phyloP scores from a whole-genome alignment of 371 early-diverging fungal genomes.

The Funneliformis caledonium region DNA sequence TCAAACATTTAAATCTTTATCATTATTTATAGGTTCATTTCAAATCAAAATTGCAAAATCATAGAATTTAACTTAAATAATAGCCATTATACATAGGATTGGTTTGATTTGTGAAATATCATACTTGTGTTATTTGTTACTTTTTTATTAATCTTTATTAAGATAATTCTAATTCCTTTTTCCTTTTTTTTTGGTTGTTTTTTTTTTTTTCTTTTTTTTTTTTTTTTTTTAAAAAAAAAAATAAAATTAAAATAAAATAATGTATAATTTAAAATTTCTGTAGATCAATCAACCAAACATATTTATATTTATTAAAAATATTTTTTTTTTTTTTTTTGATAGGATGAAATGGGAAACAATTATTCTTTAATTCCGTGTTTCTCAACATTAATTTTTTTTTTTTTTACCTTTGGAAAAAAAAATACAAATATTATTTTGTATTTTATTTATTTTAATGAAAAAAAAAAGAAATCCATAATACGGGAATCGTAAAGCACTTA shows the following conservation, averaged over 20 bases:
- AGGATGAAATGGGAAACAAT: neutral
- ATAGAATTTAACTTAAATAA: conserved; percentile 8
- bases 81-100: neutral
- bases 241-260: neutral
- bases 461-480: neutral
- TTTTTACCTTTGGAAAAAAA: too few relatives aligned
- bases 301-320: neutral
- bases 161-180: too few relatives aligned
- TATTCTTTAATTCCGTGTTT: neutral
- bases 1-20: neutral
- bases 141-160: too few relatives aligned
- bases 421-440: neutral
- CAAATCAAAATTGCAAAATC: conserved; percentile 83
- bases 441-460: neutral
- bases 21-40: conserved; percentile 68
- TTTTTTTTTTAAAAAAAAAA: neutral
- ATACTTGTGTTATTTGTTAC: too few relatives aligned
- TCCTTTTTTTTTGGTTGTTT: too few relatives aligned
- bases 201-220: neutral
- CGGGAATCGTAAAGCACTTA: neutral
- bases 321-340: neutral
- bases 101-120: neutral
- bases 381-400: neutral
- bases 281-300: neutral
- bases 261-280: neutral